phyloP scores from a whole-genome alignment of 2,329 filamentous ascomycete genomes.

The Diplodia scrobiculata region DNA sequence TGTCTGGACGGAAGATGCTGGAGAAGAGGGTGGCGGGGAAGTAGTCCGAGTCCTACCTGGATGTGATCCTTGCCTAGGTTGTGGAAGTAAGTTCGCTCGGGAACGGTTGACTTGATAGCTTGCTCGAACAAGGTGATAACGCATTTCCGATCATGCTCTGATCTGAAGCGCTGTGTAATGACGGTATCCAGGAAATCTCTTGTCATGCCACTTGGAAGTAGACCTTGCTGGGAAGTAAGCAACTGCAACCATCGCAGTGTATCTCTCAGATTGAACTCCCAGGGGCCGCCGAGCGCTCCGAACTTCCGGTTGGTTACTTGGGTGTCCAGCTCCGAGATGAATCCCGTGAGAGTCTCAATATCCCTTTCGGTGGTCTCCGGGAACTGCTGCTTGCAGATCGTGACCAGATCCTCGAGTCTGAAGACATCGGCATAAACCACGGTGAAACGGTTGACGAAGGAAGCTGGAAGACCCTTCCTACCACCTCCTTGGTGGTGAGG shows the following conservation, averaged over 20 bases:
- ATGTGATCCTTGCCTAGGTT: constrained; percentile 66
- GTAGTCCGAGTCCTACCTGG: constrained; percentile 77
- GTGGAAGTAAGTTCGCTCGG: constrained; percentile 64
- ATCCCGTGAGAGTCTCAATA: constrained; percentile 70
- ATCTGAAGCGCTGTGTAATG: constrained; percentile 85
- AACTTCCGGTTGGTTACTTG: constrained; percentile 63
- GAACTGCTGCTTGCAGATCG: constrained; percentile 80
- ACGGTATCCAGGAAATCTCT: constrained; percentile 79
- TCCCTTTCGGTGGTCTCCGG: constrained; percentile 62
- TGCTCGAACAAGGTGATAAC: constrained; percentile 66
- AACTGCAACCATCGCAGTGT: constrained; percentile 84
- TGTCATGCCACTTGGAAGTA: constrained; percentile 62
- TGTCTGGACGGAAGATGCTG: constrained; percentile 27
- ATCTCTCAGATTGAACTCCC: constrained; percentile 95
- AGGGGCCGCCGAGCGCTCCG: constrained; percentile 69
- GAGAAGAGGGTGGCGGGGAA: constrained; percentile 59
- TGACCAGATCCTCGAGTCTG: constrained; percentile 73
- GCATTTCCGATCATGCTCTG: constrained; percentile 64
- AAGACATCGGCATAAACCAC: constrained; percentile 97
- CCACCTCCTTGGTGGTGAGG: constrained; percentile 96
- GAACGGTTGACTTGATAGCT: constrained; percentile 25
- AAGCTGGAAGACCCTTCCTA: constrained; percentile 88
- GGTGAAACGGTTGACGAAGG: constrained; percentile 97
- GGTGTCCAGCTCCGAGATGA: constrained; percentile 77
- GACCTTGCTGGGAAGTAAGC: constrained; percentile 60